Base-by-base conservation (phyloP, 1,139 yeast species). In the Blastobotrys apis region DNA sequence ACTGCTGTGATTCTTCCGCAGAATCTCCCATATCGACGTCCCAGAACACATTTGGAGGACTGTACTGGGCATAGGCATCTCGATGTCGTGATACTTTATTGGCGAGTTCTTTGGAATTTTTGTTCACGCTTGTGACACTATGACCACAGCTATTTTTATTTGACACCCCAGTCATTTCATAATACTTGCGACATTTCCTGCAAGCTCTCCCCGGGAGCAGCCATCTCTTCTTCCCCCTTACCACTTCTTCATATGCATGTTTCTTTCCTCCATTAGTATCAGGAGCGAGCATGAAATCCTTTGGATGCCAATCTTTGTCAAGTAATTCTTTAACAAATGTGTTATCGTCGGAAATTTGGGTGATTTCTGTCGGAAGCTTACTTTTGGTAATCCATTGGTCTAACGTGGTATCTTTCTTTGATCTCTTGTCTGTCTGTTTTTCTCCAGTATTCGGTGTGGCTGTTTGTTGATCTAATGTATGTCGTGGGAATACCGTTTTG, bases 31-130 rank as follows among this genome's bases (percentile, higher is more conserved):
- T 54, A 13, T 59, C 63, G n/a, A 61, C 47, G 12, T 59, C 47
- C 65, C 66, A 63, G 41, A 58, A 62, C 15, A 63, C 64, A 3
- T 63, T 63, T 5, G 67, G 67, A 1, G 66, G 53, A 13, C 50
- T 50, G 5, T 53, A 54, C 17, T 55, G 48, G 5, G 45, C 45
- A 57, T 56, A 58, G 27, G 47, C 42, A 16, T 53, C 48, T 3
- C 63, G 49, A 36, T 61, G 65, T 16, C 60, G 47, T 5, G 63
- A 54, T 4, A 46, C 51, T 10, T 45, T 49, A 26, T 48, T 49
- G 21, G 52, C 46, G 15, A 51, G 43, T 21, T 35, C 39, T 19
- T 45, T 37, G 13, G 35, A 32, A 15, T 22, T 25, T 30, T 33
- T 15, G 16, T 31, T 36, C 32, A 22, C n/a, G 15, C 29, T 37